A percentile compares a stretch with the other conserved stretches of the same genome.
These are phyloP conservation scores for Beauveria bassiana DNA, from an alignment of 2,329 filamentous ascomycete genomes.

Conservation along the genomic window DNA sequence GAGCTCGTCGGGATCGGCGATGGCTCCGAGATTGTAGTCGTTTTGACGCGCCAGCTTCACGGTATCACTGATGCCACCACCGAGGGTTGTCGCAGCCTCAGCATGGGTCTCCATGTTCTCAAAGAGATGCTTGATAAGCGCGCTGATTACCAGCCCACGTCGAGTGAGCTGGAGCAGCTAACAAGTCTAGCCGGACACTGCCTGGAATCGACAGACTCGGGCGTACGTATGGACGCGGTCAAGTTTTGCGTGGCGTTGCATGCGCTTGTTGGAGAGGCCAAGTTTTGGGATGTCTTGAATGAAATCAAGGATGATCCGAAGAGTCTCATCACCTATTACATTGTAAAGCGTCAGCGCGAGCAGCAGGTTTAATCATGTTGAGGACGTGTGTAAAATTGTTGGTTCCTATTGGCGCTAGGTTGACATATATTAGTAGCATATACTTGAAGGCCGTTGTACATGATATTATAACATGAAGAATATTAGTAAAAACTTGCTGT, in stretches of 20 bases:
- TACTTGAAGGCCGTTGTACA: background rate
- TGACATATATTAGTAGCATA: background rate
- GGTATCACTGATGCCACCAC: constrained; percentile 31
- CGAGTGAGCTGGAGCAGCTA: constrained; percentile 44
- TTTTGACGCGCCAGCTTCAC: constrained; percentile 43
- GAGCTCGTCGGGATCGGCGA: constrained; percentile 63
- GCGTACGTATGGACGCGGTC: constrained; percentile 67
- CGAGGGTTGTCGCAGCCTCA: constrained; percentile 45
- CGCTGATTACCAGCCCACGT: constrained; percentile 39
- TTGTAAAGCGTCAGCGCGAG: constrained; percentile 62
- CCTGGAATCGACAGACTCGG: constrained; percentile 52
- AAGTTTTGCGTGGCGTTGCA: constrained; percentile 71
- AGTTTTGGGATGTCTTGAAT: constrained; percentile 62
- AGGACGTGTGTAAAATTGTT: no score
- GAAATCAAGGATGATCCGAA: constrained; percentile 63
- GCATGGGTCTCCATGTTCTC: constrained; percentile 58
- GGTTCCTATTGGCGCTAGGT: background rate
- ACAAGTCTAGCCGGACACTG: constrained; percentile 46
- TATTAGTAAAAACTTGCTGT: no score
- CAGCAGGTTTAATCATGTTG: background rate
- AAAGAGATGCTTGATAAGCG: constrained; percentile 49
- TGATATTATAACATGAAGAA: background rate
- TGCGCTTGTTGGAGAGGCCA: constrained; percentile 47
- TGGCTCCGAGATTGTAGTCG: constrained; percentile 49
- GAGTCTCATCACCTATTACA: constrained; percentile 74